A percentile compares a stretch with the other conserved stretches of the same genome.
Conservation (phyloP, 257 asterid genomes). For the Forsythia suspensa region DNA sequence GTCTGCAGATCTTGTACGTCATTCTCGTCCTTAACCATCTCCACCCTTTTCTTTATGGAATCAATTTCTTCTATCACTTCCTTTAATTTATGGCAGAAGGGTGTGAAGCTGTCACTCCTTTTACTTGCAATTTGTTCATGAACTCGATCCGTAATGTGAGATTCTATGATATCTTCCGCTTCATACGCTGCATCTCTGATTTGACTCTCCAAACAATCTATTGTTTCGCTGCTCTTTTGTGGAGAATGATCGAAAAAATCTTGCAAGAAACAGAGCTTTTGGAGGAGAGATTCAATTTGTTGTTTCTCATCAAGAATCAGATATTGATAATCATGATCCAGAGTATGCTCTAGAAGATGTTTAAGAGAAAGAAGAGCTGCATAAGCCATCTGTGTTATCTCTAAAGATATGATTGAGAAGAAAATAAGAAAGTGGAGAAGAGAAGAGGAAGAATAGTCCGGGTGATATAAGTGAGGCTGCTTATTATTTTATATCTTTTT, state of each 20-base stretch:
- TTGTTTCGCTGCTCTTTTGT: background rate
- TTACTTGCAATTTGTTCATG: background rate
- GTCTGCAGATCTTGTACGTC: background rate
- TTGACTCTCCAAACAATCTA: background rate
- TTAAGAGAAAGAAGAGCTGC: constrained; percentile 17
- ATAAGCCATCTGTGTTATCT: constrained; percentile 11
- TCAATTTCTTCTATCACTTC: background rate
- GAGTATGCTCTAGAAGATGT: background rate
- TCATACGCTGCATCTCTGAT: constrained; percentile 20
- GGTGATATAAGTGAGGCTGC: too few relatives aligned
- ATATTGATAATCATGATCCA: background rate
- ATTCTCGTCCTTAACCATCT: background rate
- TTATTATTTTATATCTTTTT: too few relatives aligned
- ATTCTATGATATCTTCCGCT: constrained; percentile 24
- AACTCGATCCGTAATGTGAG: background rate
- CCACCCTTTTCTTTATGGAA: background rate
- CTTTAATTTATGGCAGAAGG: background rate
- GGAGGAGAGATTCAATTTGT: background rate
- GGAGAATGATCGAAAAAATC: background rate
- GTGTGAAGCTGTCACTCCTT: background rate
- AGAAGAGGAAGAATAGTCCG: too few relatives aligned
- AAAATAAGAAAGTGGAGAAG: too few relatives aligned
- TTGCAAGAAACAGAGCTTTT: constrained; percentile 1
- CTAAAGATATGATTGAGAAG: too few relatives aligned
- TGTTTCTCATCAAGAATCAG: background rate